Evolutionary conservation across 352 stramenopile species (phyloP), one percentile per base, ranked within the genome.

Genomic region (Pythium chondricola): DNA sequence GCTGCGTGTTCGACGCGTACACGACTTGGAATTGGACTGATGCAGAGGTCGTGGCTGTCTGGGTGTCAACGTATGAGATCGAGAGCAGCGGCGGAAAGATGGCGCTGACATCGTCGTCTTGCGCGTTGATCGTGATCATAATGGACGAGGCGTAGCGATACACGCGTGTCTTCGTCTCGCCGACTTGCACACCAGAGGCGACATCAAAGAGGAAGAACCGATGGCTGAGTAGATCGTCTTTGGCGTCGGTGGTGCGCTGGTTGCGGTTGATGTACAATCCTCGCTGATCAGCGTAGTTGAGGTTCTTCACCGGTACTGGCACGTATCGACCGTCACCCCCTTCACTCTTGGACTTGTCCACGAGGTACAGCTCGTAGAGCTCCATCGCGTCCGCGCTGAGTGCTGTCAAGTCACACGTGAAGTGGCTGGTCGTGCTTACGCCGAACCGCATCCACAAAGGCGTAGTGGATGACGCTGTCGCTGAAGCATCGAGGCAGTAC

Each of bases 121-220:
- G 71, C 8, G 81, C 86, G 43, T 56, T 61, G 20, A 93, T 53
- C 14, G 73, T 69, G 17, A 97, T 53, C 6, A 72, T 71, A 45
- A 97, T 79, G 21, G 46, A 61, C 42, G 78, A 63, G 2, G 82
- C 88, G 48, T 94, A 95, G 14, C 77, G 67, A 39, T 86, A 64
- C 1, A 85, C 75, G 17, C 73, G 68, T 0, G 79, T 62, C 40
- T 65, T 74, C 8, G 47, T 74, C 25, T 75, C 69, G 6, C 64
- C 67, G 2, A 62, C 40, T 30, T 67, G 53, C 9, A 89, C 58
- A 6, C 85, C 82, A 0, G 78, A 90, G 17, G 79, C 62, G 40
- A 76, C 69, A 52, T 98, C 94, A 43, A 90, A 91, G 22, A 98
- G 59, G 55, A 97, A 95, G 55, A 98, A 98, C 1, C 92, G 74